phyloP scores from a whole-genome alignment of 2,329 filamentous ascomycete genomes.

The Stemphylium lycopersici region DNA sequence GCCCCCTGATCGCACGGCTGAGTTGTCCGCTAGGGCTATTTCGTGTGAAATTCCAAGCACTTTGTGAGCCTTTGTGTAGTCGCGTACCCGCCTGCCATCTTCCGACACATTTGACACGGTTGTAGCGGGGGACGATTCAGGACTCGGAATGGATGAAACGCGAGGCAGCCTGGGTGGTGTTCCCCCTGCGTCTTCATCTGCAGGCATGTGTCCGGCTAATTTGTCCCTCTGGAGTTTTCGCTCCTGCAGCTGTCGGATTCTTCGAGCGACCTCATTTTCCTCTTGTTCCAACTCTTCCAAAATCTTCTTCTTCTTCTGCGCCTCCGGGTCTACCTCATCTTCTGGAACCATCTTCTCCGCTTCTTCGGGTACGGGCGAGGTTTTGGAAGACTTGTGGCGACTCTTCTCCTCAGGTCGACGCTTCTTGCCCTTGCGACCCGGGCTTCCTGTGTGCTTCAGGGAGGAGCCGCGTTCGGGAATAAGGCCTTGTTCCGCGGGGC shows the following conservation, averaged over 20 bases:
- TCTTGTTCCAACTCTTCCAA: conserved; percentile 47
- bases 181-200: conserved; percentile 49
- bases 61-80: conserved; percentile 51
- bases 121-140: conserved; percentile 40
- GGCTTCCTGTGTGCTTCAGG: conserved; percentile 41
- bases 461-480: conserved; percentile 45
- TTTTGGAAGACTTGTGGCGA: conserved; percentile 36
- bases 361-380: conserved; percentile 35
- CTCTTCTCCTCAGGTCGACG: conserved; percentile 28
- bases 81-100: conserved; percentile 26
- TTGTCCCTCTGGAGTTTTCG: conserved; percentile 62
- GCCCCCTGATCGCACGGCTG: conserved; percentile 4
- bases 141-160: conserved; percentile 41
- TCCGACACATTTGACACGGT: conserved; percentile 43
- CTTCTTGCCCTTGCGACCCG: conserved; percentile 40
- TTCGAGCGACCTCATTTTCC: conserved; percentile 63
- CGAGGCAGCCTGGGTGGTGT: conserved; percentile 42
- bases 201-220: conserved; percentile 42
- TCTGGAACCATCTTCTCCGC: conserved; percentile 22
- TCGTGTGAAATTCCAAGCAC: conserved; percentile 46
- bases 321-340: conserved; percentile 21
- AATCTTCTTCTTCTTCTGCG: conserved; percentile 35
- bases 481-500: conserved; percentile 36
- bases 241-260: conserved; percentile 64
- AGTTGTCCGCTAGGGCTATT: conserved; percentile 25